Evolutionary conservation across 257 asterid genomes (phyloP).

Genomic region (Leptodermis oblonga): DNA sequence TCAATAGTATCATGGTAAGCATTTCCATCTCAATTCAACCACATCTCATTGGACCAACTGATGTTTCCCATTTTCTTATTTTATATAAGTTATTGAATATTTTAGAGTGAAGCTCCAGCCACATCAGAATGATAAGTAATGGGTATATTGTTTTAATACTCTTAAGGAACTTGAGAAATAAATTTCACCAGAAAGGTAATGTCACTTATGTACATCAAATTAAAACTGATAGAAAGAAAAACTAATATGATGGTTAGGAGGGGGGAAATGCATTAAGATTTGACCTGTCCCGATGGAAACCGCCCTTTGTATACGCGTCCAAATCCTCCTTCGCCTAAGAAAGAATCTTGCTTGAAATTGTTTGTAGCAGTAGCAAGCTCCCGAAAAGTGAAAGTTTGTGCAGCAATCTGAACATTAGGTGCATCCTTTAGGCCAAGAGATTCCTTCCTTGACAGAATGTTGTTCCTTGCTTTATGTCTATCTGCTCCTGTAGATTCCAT

Average conservation of each 20-base stretch:
- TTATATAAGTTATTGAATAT: neutral
- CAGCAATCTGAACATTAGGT: slow-evolving; percentile 81
- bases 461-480: slow-evolving; percentile 64
- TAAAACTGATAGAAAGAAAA: neutral
- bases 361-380: slow-evolving; percentile 88
- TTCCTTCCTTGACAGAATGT: slow-evolving; percentile 52
- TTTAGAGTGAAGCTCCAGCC: neutral
- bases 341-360: slow-evolving; percentile 81
- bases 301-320: slow-evolving; percentile 88
- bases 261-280: neutral
- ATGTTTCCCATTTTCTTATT: neutral
- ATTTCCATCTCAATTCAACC: neutral
- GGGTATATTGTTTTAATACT: neutral
- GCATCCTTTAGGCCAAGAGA: slow-evolving; percentile 46
- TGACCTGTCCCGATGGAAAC: slow-evolving; percentile 82
- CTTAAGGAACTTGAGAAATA: neutral
- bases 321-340: slow-evolving; percentile 96
- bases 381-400: slow-evolving; percentile 92
- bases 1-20: neutral
- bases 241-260: neutral
- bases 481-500: slow-evolving; percentile 59
- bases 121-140: neutral
- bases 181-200: neutral
- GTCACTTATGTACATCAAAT: neutral
- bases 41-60: neutral